Evolutionary conservation across 805 yeast genomes (phyloP).

Genomic region (Yamadazyma phyllophila): DNA sequence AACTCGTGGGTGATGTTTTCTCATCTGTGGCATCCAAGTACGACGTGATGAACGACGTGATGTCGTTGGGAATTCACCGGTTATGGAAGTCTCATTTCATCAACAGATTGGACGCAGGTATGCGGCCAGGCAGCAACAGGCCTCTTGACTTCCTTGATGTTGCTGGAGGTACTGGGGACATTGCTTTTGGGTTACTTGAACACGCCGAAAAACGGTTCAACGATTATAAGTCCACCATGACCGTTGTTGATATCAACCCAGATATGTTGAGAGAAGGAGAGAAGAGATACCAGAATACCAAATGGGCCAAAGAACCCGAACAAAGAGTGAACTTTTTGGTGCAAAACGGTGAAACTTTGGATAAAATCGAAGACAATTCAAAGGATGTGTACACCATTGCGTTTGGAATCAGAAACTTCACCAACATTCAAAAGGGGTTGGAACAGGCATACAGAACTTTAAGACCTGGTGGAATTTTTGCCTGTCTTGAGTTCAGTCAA

Average conservation of each 20-base stretch:
- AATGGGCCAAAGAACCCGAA: conserved; percentile 51
- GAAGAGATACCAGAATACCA: conserved; percentile 59
- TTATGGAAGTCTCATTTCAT: conserved; percentile 94
- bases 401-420: conserved; percentile 95
- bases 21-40: conserved; percentile 92
- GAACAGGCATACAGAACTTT: conserved; percentile 93
- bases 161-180: conserved; percentile 99
- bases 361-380: conserved; percentile 76
- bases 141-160: conserved; percentile 91
- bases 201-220: conserved; percentile 80
- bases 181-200: conserved; percentile 91
- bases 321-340: conserved; percentile 77
- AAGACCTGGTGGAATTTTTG: conserved; percentile 97
- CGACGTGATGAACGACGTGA: conserved; percentile 96
- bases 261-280: conserved; percentile 96
- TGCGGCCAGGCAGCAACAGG: conserved; percentile 73
- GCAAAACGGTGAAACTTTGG: conserved; percentile 91
- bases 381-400: conserved; percentile 96
- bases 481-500: conserved; percentile 92
- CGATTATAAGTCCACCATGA: conserved; percentile 77
- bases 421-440: conserved; percentile 90
- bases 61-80: conserved; percentile 94
- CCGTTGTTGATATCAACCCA: conserved; percentile 90
- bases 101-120: conserved; percentile 85
- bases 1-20: conserved; percentile 81